Conservation (phyloP, 257 asterid genomes). For the Solanum sejunctum region DNA sequence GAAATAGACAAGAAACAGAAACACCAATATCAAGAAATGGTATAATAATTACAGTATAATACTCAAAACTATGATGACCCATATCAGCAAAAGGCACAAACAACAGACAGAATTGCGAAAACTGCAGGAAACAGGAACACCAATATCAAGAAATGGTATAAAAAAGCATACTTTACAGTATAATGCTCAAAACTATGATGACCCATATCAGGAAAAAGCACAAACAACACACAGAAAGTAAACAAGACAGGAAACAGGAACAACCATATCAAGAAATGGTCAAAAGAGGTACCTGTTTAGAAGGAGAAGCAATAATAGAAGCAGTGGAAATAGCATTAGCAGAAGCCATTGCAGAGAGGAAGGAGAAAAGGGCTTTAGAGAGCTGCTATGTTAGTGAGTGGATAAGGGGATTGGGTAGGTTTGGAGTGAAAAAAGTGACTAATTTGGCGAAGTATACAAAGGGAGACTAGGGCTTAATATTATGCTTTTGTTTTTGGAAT, state of each 20-base stretch:
- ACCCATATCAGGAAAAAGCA: neutral
- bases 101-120: neutral
- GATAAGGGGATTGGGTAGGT: constrained; percentile 19
- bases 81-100: neutral
- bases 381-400: constrained; percentile 4
- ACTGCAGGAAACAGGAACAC: neutral
- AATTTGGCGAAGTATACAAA: neutral
- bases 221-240: neutral
- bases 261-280: neutral
- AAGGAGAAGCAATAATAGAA: constrained; percentile 50
- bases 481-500: neutral
- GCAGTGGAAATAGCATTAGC: constrained; percentile 77
- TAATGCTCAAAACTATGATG: neutral
- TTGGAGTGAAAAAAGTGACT: neutral
- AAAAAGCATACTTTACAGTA: neutral
- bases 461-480: constrained; percentile 30
- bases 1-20: neutral
- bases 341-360: constrained; percentile 52
- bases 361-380: neutral
- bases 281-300: constrained; percentile 27
- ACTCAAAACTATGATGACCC: neutral
- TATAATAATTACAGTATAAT: neutral
- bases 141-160: neutral
- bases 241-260: neutral
- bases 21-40: neutral